Evolutionary conservation across 495 filamentous ascomycete genomes (phyloP).

Genomic region (Lentithecium fluviatile): DNA sequence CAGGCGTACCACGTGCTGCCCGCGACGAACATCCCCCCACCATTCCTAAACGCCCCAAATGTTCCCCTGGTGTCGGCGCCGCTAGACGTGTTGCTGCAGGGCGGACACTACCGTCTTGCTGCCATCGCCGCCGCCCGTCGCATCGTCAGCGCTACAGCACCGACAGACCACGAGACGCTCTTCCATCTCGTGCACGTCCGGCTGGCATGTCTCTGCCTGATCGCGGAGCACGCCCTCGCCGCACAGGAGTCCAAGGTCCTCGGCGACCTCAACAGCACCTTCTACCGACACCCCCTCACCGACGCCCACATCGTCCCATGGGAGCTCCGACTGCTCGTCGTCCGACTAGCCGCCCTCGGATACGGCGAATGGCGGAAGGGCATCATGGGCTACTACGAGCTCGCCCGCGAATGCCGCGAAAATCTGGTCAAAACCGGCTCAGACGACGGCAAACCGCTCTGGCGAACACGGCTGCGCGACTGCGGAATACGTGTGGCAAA

Average conservation of each 20-base stretch:
- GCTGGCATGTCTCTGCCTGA: conserved; percentile 75
- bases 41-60: conserved; percentile 50
- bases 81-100: conserved; percentile 54
- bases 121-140: conserved; percentile 69
- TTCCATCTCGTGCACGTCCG: conserved; percentile 80
- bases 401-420: conserved; percentile 70
- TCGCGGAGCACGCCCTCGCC: conserved; percentile 66
- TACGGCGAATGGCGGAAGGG: conserved; percentile 79
- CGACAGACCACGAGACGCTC: conserved; percentile 60
- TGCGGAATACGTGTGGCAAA: conserved; percentile 76
- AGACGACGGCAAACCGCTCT: conserved; percentile 48
- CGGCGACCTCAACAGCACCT: conserved; percentile 70
- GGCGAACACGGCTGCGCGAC: conserved; percentile 68
- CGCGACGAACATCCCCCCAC: conserved; percentile 59
- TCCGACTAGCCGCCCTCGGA: conserved; percentile 79
- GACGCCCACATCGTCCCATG: conserved; percentile 67
- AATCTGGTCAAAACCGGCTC: conserved; percentile 49
- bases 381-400: conserved; percentile 85
- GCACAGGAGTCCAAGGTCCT: conserved; percentile 82
- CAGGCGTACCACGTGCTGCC: conserved; percentile 79
- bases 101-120: conserved; percentile 68
- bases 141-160: conserved; percentile 54
- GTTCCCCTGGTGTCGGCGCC: conserved; percentile 47
- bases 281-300: conserved; percentile 56
- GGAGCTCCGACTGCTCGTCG: conserved; percentile 76